A percentile compares a stretch with the other conserved stretches of the same genome.
Conservation (phyloP, 768 basidiomycete species). For the Trametes elegans region DNA sequence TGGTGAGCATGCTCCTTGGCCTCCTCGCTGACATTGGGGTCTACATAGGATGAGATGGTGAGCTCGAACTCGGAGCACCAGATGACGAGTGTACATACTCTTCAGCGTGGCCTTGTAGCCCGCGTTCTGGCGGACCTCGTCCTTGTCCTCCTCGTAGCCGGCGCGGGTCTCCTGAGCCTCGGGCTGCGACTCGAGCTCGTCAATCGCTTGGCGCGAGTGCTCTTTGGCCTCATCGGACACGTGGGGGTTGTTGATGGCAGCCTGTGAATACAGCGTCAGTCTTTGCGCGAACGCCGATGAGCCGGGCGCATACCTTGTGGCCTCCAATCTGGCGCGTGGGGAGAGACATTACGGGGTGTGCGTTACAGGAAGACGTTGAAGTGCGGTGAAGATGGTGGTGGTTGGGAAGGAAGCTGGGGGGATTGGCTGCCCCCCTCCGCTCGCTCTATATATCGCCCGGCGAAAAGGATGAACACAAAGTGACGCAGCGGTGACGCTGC, state of each 20-base stretch:
- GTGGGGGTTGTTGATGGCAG: conserved; percentile 31
- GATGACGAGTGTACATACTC: conserved; percentile 15
- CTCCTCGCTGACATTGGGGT: conserved; percentile 29
- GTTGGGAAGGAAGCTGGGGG: neutral
- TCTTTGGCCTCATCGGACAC: conserved; percentile 34
- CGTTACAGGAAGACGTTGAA: no score
- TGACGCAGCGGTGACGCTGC: neutral
- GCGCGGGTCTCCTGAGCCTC: conserved; percentile 19
- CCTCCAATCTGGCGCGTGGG: conserved; percentile 24
- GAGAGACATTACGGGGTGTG: conserved; percentile 20
- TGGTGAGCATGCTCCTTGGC: conserved; percentile 28
- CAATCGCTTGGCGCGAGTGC: conserved; percentile 26
- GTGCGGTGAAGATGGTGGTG: neutral
- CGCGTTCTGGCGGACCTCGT: conserved; percentile 25
- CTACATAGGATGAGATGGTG: conserved; percentile 11
- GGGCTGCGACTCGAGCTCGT: conserved; percentile 21
- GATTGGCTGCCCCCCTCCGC: neutral
- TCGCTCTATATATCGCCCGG: neutral
- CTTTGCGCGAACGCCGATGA: neutral
- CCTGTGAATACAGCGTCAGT: conserved; percentile 9
- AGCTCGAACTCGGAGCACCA: neutral
- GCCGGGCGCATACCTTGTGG: conserved; percentile 20
- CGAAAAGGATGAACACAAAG: neutral
- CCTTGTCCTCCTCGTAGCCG: conserved; percentile 19
- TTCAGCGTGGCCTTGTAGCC: conserved; percentile 31